phyloP scores from a whole-genome alignment of 257 asterid species.

The Rauvolfia tetraphylla region DNA sequence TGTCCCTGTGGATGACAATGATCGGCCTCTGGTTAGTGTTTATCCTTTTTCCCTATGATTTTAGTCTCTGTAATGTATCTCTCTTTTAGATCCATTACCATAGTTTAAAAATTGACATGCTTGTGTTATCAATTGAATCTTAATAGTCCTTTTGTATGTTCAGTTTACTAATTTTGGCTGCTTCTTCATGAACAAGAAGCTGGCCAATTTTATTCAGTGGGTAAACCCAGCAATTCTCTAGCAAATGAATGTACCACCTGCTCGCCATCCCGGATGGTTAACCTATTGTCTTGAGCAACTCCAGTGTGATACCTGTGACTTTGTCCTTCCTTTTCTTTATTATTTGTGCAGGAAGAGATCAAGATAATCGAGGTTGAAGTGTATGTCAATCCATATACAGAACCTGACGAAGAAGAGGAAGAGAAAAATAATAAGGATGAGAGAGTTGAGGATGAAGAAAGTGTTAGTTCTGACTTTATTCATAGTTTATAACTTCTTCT shows the following conservation, averaged over 20 bases:
- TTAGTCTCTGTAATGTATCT: not conserved
- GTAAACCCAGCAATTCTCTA: not conserved
- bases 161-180: not conserved
- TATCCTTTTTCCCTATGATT: conserved; percentile 6
- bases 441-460: conserved; percentile 60
- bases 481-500: not conserved
- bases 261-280: too few relatives aligned
- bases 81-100: not conserved
- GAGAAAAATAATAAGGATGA: conserved; percentile 48
- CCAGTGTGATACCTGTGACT: not conserved
- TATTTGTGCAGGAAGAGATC: conserved; percentile 74
- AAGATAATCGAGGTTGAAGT: conserved; percentile 73
- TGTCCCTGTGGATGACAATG: conserved; percentile 79
- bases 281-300: not conserved
- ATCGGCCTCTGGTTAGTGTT: conserved; percentile 71
- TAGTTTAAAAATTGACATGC: not conserved
- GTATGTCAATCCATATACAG: conserved; percentile 77
- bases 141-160: not conserved
- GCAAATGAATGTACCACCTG: not conserved
- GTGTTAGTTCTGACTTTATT: conserved; percentile 38
- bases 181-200: not conserved
- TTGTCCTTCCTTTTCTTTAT: not conserved
- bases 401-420: conserved; percentile 76
- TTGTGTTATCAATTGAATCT: not conserved
- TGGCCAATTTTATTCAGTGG: not conserved